These are phyloP conservation scores for Vigna angularis DNA, from an alignment of 306 rosid species.

Conservation along the genomic window DNA sequence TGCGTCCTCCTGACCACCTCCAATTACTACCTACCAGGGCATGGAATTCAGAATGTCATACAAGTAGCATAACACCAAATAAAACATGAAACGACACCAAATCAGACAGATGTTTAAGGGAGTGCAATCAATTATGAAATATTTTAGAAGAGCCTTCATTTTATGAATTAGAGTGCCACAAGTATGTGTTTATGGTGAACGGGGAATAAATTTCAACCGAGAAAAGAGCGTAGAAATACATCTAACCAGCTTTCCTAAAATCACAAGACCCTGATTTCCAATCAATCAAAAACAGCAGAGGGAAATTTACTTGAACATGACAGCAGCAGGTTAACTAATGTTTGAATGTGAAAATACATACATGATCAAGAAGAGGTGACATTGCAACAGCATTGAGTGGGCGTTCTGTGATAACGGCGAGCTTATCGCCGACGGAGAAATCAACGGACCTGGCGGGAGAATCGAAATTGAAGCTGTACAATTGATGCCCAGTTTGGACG, in stretches of 20 bases:
- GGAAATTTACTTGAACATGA: background rate
- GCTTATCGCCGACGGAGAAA: conserved; percentile 68
- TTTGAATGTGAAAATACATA: conserved; percentile 50
- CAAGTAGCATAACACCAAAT: background rate
- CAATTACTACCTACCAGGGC: conserved; percentile 73
- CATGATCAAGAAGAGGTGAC: conserved; percentile 94
- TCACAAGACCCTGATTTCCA: background rate
- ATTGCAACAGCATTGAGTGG: conserved; percentile 94
- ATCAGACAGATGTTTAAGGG: background rate
- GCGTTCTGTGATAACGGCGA: conserved; percentile 79
- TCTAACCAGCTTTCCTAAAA: background rate
- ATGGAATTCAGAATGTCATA: background rate
- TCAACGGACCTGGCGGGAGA: conserved; percentile 82
- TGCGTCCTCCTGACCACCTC: conserved; percentile 99
- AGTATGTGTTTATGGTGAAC: background rate
- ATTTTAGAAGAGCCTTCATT: background rate
- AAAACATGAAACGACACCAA: conserved; percentile 10
- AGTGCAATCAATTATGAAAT: background rate
- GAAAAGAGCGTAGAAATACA: background rate
- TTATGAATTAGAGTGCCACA: background rate
- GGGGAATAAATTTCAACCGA: background rate
- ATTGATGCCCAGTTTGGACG: conserved; percentile 77
- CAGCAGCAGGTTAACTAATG: background rate
- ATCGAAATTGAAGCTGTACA: conserved; percentile 72
- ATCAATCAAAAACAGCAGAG: conserved; percentile 22